Evolutionary conservation across 2,329 filamentous ascomycete genomes (phyloP).

Genomic region (Tolypocladium ovalisporum): DNA sequence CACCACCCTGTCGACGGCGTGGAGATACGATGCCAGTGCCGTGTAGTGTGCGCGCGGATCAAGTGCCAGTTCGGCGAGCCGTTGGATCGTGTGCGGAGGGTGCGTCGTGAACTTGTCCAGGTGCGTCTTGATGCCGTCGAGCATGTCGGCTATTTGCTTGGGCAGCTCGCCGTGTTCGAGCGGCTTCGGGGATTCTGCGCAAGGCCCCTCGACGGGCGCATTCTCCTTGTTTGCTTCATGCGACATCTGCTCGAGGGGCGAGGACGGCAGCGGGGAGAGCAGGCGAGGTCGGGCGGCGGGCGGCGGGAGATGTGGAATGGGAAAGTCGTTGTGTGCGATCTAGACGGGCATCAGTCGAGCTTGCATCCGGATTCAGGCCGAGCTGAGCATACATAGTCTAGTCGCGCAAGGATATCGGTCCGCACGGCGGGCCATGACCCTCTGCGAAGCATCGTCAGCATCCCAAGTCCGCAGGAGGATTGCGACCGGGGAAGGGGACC

Average conservation of each 20-base stretch:
- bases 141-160: conserved; percentile 49
- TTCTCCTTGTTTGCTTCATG: conserved; percentile 62
- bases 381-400: conserved; percentile 44
- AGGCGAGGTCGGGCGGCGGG: conserved; percentile 29
- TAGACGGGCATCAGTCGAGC: conserved; percentile 20
- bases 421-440: conserved; percentile 59
- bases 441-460: conserved; percentile 32
- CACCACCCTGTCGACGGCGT: conserved; percentile 82
- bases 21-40: conserved; percentile 72
- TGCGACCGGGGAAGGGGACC: conserved; percentile 16
- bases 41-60: conserved; percentile 69
- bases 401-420: conserved; percentile 51
- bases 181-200: conserved; percentile 20
- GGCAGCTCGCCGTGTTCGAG: conserved; percentile 42
- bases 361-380: conserved; percentile 4
- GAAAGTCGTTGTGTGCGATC: conserved; percentile 69
- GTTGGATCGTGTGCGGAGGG: conserved; percentile 88
- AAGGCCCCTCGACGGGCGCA: conserved; percentile 28
- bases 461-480: conserved; percentile 4
- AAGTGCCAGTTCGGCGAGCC: conserved; percentile 77
- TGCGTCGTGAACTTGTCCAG: conserved; percentile 59
- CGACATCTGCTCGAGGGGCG: conserved; percentile 31
- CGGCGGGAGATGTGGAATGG: conserved; percentile 50
- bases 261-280: conserved; percentile 33
- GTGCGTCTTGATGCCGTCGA: conserved; percentile 48